These are phyloP conservation scores for Talaromyces stipitatus DNA, from an alignment of 495 filamentous ascomycete genomes.

Conservation along the genomic window DNA sequence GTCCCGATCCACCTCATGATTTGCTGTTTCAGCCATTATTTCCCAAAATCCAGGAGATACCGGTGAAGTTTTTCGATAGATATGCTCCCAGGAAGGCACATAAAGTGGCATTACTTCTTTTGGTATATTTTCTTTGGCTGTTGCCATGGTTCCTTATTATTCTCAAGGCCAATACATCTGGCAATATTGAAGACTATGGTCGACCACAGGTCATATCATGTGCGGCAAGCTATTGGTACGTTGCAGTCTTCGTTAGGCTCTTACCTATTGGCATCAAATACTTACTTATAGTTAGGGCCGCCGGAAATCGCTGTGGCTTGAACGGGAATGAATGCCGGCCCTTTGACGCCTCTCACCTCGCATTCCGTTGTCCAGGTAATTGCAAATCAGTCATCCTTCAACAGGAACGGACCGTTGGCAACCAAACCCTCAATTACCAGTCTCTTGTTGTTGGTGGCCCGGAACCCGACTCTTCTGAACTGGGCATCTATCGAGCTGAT, in stretches of 20 bases:
- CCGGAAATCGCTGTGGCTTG: slow-evolving; percentile 68
- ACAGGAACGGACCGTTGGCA: slow-evolving; percentile 68
- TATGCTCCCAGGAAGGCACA: slow-evolving; percentile 57
- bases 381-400: slow-evolving; percentile 59
- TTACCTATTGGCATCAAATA: background rate
- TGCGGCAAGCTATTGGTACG: slow-evolving; percentile 50
- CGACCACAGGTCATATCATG: slow-evolving; percentile 60
- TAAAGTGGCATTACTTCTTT: slow-evolving; percentile 49
- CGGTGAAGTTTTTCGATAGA: slow-evolving; percentile 52
- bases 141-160: slow-evolving; percentile 62
- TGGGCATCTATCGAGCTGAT: slow-evolving; percentile 64
- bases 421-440: slow-evolving; percentile 60
- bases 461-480: slow-evolving; percentile 25
- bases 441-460: slow-evolving; percentile 72
- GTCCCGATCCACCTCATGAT: slow-evolving; percentile 56
- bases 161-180: slow-evolving; percentile 51
- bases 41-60: slow-evolving; percentile 60
- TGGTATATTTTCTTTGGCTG: slow-evolving; percentile 63
- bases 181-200: slow-evolving; percentile 63
- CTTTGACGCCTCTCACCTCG: slow-evolving; percentile 58
- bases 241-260: no score
- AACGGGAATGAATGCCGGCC: slow-evolving; percentile 78
- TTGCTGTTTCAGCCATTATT: slow-evolving; percentile 64
- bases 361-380: slow-evolving; percentile 75
- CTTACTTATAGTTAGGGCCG: slow-evolving; percentile 44